A percentile compares a stretch with the other conserved stretches of the same genome.
Conservation (phyloP, 805 yeast species). For the Saccharomycopsis sp. region DNA sequence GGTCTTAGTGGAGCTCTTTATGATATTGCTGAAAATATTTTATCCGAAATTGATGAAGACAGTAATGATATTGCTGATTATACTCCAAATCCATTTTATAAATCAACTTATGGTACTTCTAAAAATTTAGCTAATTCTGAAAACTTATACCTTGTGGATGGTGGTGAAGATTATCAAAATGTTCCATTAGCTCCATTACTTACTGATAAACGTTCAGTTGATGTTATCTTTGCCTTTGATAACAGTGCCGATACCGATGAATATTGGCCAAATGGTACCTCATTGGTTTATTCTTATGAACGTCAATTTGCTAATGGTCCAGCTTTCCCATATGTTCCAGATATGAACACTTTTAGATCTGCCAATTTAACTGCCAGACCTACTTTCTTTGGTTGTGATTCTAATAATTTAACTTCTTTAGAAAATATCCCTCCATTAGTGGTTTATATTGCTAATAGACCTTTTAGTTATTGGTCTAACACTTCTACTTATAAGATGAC, state of each 20-base stretch:
- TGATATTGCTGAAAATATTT: slow-evolving; percentile 34
- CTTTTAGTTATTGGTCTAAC: slow-evolving; percentile 55
- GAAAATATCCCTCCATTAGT: slow-evolving; percentile 53
- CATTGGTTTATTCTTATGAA: slow-evolving; percentile 44
- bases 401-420: slow-evolving; percentile 21
- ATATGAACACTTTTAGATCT: slow-evolving; percentile 44
- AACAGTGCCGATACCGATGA: slow-evolving; percentile 52
- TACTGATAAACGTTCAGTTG: slow-evolving; percentile 48
- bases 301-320: slow-evolving; percentile 50
- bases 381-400: slow-evolving; percentile 76
- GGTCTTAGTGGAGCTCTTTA: slow-evolving; percentile 37
- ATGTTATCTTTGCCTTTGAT: slow-evolving; percentile 56
- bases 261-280: slow-evolving; percentile 61
- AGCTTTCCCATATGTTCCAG: slow-evolving; percentile 77
- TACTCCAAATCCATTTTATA: slow-evolving; percentile 61
- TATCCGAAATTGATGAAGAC: slow-evolving; percentile 35
- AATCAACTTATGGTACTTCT: slow-evolving; percentile 29
- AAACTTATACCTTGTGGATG: slow-evolving; percentile 50
- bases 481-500: slow-evolving; percentile 62
- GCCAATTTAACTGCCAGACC: slow-evolving; percentile 58
- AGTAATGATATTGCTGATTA: slow-evolving; percentile 63
- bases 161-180: slow-evolving; percentile 60
- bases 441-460: slow-evolving; percentile 68
- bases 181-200: slow-evolving; percentile 55
- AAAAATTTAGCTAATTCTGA: slow-evolving; percentile 30